Conservation (phyloP, 345 rosid species). For the Brassica napus region Da-Ae NC_063449.1:15674501-15675000, state of each 20-base stretch:
- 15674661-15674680: neutral
- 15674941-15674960: neutral
- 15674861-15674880: neutral
- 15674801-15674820: neutral
- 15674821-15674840: neutral
- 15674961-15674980: neutral
- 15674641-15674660: neutral
- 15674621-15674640: too few relatives aligned
- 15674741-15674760: neutral
- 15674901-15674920: neutral
- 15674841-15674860: neutral
- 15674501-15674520: constrained; percentile 74
- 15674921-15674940: neutral
- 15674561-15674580: neutral
- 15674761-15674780: neutral
- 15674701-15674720: neutral
- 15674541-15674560: constrained; percentile 60
- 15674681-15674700: neutral
- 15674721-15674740: neutral
- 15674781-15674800: neutral
- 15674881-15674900: neutral
- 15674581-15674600: neutral
- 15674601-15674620: neutral
- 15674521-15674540: constrained; percentile 70
- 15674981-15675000: neutral